Percentiles rank a stretch among this genome's conserved stretches.
Conservation (phyloP, 495 filamentous ascomycete species). For the Beverwykella pulmonaria region DNA sequence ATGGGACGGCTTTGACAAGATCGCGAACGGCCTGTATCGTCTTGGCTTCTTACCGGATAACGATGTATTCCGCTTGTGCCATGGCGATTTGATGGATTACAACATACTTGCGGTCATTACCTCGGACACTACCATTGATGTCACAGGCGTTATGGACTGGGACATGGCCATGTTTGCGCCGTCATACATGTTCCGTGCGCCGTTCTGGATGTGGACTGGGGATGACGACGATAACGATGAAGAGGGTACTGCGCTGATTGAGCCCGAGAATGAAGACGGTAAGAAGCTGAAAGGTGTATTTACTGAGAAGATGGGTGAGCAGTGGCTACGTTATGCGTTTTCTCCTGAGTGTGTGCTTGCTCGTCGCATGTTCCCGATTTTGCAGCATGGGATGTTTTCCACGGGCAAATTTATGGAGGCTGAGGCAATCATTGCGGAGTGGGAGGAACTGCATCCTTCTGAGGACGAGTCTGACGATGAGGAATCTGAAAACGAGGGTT, state of each 20-base stretch:
- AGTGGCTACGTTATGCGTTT: too few relatives aligned
- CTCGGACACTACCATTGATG: background rate
- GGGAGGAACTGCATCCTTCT: too few relatives aligned
- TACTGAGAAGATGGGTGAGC: too few relatives aligned
- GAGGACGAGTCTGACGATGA: too few relatives aligned
- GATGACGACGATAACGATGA: background rate
- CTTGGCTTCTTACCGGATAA: slow-evolving; percentile 6
- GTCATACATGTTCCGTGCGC: slow-evolving; percentile 7
- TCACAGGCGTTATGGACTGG: slow-evolving; percentile 27
- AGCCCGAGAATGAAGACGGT: background rate
- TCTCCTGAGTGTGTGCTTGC: background rate
- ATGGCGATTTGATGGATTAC: slow-evolving; percentile 1
- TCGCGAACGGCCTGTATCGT: background rate
- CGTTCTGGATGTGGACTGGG: slow-evolving; percentile 14
- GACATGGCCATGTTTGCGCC: slow-evolving; percentile 10
- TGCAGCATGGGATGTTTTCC: background rate
- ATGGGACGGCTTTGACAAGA: slow-evolving; percentile 2
- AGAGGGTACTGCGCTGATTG: background rate
- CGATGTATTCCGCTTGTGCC: slow-evolving; percentile 2
- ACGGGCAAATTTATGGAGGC: background rate
- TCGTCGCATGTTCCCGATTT: background rate
- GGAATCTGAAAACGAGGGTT: too few relatives aligned
- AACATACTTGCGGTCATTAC: slow-evolving; percentile 14
- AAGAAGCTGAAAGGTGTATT: background rate
- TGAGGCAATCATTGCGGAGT: background rate